These are phyloP conservation scores for Herpotrichia juniperi DNA, from an alignment of 2,329 filamentous ascomycete species.

Conservation along the genomic window DNA sequence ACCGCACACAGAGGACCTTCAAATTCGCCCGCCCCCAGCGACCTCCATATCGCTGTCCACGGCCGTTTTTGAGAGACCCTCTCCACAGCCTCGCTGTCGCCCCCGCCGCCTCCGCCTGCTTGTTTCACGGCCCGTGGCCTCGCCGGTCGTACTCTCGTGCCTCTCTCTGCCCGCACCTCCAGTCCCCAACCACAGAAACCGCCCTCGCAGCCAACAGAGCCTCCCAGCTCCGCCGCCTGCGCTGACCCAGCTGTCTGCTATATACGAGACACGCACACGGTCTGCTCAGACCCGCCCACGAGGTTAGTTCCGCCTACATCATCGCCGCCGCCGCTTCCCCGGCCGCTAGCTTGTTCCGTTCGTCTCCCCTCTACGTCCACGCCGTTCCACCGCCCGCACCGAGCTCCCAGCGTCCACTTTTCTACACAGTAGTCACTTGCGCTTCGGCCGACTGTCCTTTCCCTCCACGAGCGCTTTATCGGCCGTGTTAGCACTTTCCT, in stretches of 20 bases:
- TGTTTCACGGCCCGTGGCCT: slow-evolving; percentile 8
- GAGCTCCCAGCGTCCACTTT: slow-evolving; percentile 6
- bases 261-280: slow-evolving; percentile 12
- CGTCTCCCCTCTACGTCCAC: background rate
- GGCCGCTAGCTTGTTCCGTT: background rate
- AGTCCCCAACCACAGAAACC: slow-evolving; percentile 15
- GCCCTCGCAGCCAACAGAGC: slow-evolving; percentile 10
- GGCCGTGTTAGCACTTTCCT: background rate
- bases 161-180: slow-evolving; percentile 25
- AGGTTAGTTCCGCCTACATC: slow-evolving; percentile 33
- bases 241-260: slow-evolving; percentile 10
- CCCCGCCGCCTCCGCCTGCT: slow-evolving; percentile 28
- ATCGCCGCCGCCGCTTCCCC: slow-evolving; percentile 13
- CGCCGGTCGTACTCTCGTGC: slow-evolving; percentile 27
- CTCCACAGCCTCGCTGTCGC: slow-evolving; percentile 26
- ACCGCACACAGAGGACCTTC: slow-evolving; percentile 37
- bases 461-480: background rate
- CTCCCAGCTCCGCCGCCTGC: slow-evolving; percentile 12
- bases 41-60: slow-evolving; percentile 26
- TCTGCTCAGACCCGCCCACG: slow-evolving; percentile 18
- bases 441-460: background rate
- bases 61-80: slow-evolving; percentile 32
- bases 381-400: background rate
- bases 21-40: slow-evolving; percentile 39
- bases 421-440: slow-evolving; percentile 1